Evolutionary conservation across 768 basidiomycete genomes (phyloP).

Genomic region (Coprinopsis marcescibilis): DNA sequence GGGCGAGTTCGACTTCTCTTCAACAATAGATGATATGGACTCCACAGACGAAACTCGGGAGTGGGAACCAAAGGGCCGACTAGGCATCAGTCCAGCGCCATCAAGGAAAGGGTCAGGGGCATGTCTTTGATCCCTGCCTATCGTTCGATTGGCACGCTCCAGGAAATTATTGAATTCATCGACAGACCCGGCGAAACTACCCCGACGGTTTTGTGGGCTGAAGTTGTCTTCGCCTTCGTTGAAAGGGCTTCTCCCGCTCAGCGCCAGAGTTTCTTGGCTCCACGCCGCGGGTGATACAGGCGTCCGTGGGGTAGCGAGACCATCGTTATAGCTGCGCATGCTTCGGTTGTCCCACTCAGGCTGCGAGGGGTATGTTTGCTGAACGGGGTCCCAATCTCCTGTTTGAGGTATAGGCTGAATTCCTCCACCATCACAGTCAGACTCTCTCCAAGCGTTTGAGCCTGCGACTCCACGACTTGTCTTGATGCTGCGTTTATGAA

Average conservation of each 20-base stretch:
- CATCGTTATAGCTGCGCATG: conserved; percentile 29
- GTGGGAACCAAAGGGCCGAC: conserved; percentile 72
- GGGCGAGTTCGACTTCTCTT: conserved; percentile 86
- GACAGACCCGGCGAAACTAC: conserved; percentile 25
- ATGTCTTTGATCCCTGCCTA: conserved; percentile 72
- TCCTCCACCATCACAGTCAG: conserved; percentile 53
- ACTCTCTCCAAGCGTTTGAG: conserved; percentile 69
- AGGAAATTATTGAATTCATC: conserved; percentile 74
- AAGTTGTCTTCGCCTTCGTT: conserved; percentile 52
- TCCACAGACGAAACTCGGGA: conserved; percentile 83
- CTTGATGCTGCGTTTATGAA: conserved; percentile 80
- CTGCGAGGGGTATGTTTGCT: conserved; percentile 57
- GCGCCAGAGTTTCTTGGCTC: conserved; percentile 52
- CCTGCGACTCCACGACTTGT: conserved; percentile 67
- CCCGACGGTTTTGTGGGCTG: conserved; percentile 26
- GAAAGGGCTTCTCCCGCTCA: conserved; percentile 33
- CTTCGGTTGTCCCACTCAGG: conserved; percentile 77
- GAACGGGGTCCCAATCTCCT: conserved; percentile 77
- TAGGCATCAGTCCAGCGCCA: conserved; percentile 44
- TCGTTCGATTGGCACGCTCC: conserved; percentile 77
- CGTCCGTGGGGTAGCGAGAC: conserved; percentile 30
- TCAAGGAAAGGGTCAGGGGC: conserved; percentile 87
- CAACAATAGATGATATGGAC: conserved; percentile 86
- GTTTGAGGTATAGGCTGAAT: conserved; percentile 52
- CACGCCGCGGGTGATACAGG: conserved; percentile 60